Evolutionary conservation across 306 rosid species (phyloP), one percentile per base, ranked within the genome.

Genomic region (Senna siamea): DNA sequence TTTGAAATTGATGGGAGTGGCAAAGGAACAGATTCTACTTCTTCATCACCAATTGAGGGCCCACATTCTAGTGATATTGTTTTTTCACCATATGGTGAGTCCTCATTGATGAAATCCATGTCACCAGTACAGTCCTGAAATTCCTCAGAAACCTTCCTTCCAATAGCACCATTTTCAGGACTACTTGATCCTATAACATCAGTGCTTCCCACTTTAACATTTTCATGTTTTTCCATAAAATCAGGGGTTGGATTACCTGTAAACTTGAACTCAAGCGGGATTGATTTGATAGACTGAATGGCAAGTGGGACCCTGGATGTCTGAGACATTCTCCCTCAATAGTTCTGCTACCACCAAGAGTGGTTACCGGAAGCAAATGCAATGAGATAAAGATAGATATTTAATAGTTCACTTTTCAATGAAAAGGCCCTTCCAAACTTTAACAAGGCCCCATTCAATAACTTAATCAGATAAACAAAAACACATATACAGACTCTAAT

Each of bases 31-130:
- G 87, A 75, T 64, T 75, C 89, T 9, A 69, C 73, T n/a, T 92
- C 97, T 78, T 86, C 92, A 73, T 88, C 89, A 54, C 82, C 78
- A 60, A 67, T 50, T 0, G 86, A 62, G 2, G 85, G 89, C 57
- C 88, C 79, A 41, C 84, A 86, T 70, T 88, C 86, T 26, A 75
- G 70, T 59, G 83, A 75, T 67, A 74, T 67, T 7, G 50, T 60
- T 50, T 83, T 80, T 51, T 77, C 87, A 41, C 80, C 40, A 65
- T 94, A 94, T 1, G 99, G 99, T 1, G 99, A 94, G 47, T 94
- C 99, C 69, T 88, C 96, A 61, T 78, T 79, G 2, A 75, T 85
- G 75, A 80, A 85, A 65, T 87, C 89, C 90, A 82, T 78, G 73
- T 57, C 75, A 13, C 86, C 80, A 70, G 63, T 75, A 50, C 79